These are phyloP conservation scores for Antitrichia curtipendula DNA, from an alignment of 225 moss, liverwort and hornwort species.

Conservation along the genomic window DNA sequence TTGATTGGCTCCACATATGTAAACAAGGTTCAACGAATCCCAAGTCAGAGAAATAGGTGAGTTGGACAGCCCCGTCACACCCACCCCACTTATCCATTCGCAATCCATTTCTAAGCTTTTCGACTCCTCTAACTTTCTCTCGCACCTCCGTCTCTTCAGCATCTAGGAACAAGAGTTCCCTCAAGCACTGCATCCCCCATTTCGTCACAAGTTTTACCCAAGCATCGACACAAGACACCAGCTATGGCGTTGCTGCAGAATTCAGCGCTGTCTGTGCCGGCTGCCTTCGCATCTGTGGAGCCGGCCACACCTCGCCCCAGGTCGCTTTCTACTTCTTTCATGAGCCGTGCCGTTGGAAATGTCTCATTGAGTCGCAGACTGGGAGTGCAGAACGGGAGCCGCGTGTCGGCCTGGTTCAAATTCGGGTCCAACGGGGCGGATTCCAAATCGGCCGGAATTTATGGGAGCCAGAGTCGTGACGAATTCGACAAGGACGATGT, in stretches of 20 bases:
- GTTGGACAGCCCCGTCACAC: background rate
- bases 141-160: background rate
- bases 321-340: background rate
- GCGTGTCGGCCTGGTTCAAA: constrained; percentile 45
- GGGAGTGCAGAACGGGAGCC: constrained; percentile 25
- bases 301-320: background rate
- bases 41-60: background rate
- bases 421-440: constrained; percentile 26
- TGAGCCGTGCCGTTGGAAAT: background rate
- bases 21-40: background rate
- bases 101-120: background rate
- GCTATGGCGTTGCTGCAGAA: constrained; percentile 32
- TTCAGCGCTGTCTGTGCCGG: background rate
- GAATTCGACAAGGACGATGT: constrained; percentile 53
- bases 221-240: background rate
- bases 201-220: background rate
- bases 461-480: constrained; percentile 44
- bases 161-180: background rate
- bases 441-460: constrained; percentile 36
- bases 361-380: background rate
- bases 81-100: background rate
- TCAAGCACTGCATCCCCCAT: background rate
- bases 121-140: background rate
- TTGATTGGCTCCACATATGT: background rate
- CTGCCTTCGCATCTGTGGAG: background rate